These are phyloP conservation scores for Piper betle DNA, from an alignment of 164 flowering plant species.

Conservation along the genomic window DNA sequence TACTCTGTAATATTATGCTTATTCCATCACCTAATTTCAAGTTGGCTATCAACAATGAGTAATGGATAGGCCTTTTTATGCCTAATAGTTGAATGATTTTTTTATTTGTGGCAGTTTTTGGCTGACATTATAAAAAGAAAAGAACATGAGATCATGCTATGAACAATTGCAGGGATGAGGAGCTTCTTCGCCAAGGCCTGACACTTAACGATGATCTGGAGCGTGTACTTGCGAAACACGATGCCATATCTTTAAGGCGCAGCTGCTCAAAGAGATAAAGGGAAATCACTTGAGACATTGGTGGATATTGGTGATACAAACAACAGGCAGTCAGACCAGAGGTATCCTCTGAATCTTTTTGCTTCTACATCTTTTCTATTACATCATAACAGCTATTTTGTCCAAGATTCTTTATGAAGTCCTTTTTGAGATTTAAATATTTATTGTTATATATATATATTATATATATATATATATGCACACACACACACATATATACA, in stretches of 20 bases:
- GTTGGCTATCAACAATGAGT: no score
- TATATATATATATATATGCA: neutral
- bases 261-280: conserved; percentile 28
- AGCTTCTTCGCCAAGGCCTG: conserved; percentile 74
- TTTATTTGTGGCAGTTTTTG: no score
- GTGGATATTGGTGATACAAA: conserved; percentile 43
- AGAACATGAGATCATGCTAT: no score
- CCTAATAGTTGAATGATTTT: no score
- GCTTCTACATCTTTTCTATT: no score
- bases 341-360: conserved; percentile 21
- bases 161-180: conserved; percentile 61
- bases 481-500: neutral
- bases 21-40: no score
- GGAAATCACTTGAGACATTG: conserved; percentile 37
- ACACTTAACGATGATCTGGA: conserved; percentile 95
- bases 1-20: no score
- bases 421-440: no score
- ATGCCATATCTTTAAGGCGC: conserved; percentile 68
- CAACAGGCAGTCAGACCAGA: conserved; percentile 25
- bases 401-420: no score
- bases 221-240: conserved; percentile 69
- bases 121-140: no score
- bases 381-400: no score
- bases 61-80: no score
- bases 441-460: neutral